Base-by-base conservation (phyloP, 345 rosid genomes). In the Euphorbia lathyris region DNA sequence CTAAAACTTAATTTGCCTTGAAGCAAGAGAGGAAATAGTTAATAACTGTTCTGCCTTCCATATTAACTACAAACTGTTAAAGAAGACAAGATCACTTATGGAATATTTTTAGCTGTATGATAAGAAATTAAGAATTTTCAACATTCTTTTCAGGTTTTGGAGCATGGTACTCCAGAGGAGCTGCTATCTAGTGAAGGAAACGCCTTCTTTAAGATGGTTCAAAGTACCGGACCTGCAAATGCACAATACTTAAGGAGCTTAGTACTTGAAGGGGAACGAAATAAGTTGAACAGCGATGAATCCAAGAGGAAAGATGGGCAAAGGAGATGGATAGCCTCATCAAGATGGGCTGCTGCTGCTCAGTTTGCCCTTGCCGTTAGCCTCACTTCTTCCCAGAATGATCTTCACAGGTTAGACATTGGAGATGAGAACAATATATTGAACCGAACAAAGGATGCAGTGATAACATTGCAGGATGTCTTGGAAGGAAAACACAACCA, bases 401-500 rank as follows among this genome's bases (percentile, higher is more conserved):
- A 88, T 81, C 92, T 90, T 67, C 86, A 82, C 60, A 79, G 78
- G 52, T 80, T 87, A 58, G 87, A 79, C 53, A 63, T 76, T 19
- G 85, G 79, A 73, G 86, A 83, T 17, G 92, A 83, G 32, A 74
- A 73, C 74, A 83, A 74, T 59, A 84, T 95, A 66, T 79, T 92
- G 67, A 90, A 76, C 83, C 86, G 75, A 82, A 90, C 97, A 20
- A 90, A 81, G 72, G 89, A 88, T 70, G 98, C 98, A 0, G 93
- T 92, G 0, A 52, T 84, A 48, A 90, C 91, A 7, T 84, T 92
- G 63, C 87, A 84, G 77, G 84, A 83, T 36, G 93, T 95, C 55
- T 77, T 95, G 65, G 97, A 86, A 77, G 90, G 99, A 64, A 92
- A 87, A 79, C 97, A 88, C 36, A 80, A 88, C 43, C 82, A 81